A percentile compares a stretch with the other conserved stretches of the same genome.
phyloP scores from a whole-genome alignment of 352 stramenopile species.

The Phytophthora ramorum region DNA sequence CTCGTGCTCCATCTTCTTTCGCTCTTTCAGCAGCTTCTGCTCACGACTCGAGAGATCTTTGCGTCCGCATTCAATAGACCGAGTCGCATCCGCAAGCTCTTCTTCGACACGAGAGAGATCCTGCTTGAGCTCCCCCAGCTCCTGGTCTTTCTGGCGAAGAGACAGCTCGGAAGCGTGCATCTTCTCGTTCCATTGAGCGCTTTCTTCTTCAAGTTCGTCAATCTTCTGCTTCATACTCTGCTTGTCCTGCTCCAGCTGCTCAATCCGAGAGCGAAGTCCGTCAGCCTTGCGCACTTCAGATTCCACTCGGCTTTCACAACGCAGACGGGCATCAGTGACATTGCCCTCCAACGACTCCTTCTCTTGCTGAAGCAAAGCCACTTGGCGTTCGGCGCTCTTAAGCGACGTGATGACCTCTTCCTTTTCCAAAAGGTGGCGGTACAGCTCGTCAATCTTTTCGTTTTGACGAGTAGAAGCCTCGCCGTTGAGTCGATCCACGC shows the following conservation, averaged over 20 bases:
- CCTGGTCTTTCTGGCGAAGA: constrained; percentile 38
- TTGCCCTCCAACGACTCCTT: constrained; percentile 50
- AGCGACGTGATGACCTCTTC: constrained; percentile 50
- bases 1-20: constrained; percentile 61
- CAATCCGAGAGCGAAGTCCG: constrained; percentile 42
- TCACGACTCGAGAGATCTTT: constrained; percentile 54
- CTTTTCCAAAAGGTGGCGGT: constrained; percentile 55
- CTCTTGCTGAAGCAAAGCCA: constrained; percentile 48
- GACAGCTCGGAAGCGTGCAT: constrained; percentile 25
- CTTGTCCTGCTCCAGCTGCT: constrained; percentile 48
- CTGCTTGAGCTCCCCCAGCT: constrained; percentile 24
- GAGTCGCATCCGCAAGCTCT: constrained; percentile 37
- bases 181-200: constrained; percentile 30
- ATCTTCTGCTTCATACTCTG: constrained; percentile 34
- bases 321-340: constrained; percentile 45
- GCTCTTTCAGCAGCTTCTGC: constrained; percentile 65
- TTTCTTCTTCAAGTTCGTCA: constrained; percentile 37
- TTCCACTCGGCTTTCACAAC: constrained; percentile 44
- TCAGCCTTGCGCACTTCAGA: constrained; percentile 52
- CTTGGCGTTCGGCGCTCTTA: constrained; percentile 45
- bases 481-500: constrained; percentile 25
- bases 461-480: constrained; percentile 42
- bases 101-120: constrained; percentile 41
- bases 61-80: constrained; percentile 34
- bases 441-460: constrained; percentile 65